Evolutionary conservation across 306 rosid genomes (phyloP), one percentile per base, ranked within the genome.

Genomic region (Medicago truncatula): DNA sequence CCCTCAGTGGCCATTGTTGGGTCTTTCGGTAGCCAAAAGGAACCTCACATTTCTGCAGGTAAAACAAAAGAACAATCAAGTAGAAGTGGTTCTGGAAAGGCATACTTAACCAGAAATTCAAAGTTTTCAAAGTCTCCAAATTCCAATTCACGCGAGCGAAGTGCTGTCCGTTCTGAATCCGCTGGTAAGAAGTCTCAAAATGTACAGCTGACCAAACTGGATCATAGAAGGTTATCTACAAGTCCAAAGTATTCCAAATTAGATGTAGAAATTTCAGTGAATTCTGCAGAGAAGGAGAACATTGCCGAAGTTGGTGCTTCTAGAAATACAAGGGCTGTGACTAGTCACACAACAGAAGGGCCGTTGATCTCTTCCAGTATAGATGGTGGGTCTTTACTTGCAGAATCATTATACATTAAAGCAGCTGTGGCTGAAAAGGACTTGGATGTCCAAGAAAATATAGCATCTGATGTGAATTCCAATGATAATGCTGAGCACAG

Each of bases 211-310:
- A 8, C 82, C 36, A 63, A 53, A 57, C 28, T 80, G 36, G 80
- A 76, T 67, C 78, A 67, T 75, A 73, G 53, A 80, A 71, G 84
- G 76, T 69, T 78, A 67, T 58, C 70, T 41, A 50, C 81, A 66
- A 20, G 80, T 78, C 78, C 67, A 53, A 70, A 76, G 31, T 52
- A 80, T 76, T 77, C 67, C 56, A 79, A 80, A 40, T 64, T 67
- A 38, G 61, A 73, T 25, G 54, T 47, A 46, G 84, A 76, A 70
- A 78, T 76, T 53, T 76, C 80, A 17, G 38, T 18, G 49, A 71
- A 63, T 57, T 80, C 69, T 63, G 81, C 81, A 11, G 81, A 82
- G 79, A 71, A 66, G 74, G 84, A 76, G 67, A 79, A 80, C 41
- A 40, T 64, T 70, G 82, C 66, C 10, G 82, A 50, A 64, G 67